phyloP scores from a whole-genome alignment of 306 rosid species.

The Cucurbita maxima region DNA sequence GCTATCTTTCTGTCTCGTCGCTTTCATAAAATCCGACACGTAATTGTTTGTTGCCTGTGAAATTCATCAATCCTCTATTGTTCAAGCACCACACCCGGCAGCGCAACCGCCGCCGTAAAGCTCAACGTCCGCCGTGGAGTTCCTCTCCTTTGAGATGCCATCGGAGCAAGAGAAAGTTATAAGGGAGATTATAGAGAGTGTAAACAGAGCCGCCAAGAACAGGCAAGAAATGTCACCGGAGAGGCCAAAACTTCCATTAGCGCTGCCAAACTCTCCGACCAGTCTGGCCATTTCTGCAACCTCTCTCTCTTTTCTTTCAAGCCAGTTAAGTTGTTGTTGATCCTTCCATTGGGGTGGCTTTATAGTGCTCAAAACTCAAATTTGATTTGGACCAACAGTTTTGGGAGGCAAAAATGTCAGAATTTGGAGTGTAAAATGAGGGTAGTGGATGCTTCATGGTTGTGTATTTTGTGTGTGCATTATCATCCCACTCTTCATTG shows the following conservation, averaged over 20 bases:
- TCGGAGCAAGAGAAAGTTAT: slow-evolving; percentile 49
- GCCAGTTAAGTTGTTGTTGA: background rate
- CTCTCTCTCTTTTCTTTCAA: background rate
- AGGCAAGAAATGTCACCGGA: slow-evolving; percentile 13
- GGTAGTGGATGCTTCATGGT: slow-evolving; percentile 8
- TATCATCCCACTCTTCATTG: slow-evolving; percentile 25
- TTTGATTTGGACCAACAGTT: background rate
- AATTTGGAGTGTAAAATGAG: background rate
- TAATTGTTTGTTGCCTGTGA: background rate
- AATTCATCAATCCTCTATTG: background rate
- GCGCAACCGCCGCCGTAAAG: slow-evolving; percentile 40
- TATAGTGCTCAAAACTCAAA: background rate
- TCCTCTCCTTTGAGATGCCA: slow-evolving; percentile 39
- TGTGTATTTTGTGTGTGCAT: slow-evolving; percentile 4
- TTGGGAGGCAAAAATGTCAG: background rate
- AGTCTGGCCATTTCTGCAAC: slow-evolving; percentile 36
- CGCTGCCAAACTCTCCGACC: slow-evolving; percentile 19
- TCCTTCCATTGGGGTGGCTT: background rate
- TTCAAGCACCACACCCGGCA: slow-evolving; percentile 50
- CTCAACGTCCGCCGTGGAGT: slow-evolving; percentile 27
- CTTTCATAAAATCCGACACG: background rate
- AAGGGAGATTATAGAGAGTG: slow-evolving; percentile 32
- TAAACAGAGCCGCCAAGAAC: slow-evolving; percentile 26
- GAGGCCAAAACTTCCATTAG: slow-evolving; percentile 14
- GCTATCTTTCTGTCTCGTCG: background rate